phyloP scores from a whole-genome alignment of 805 yeast genomes.

The Starmera pachycereana region DNA sequence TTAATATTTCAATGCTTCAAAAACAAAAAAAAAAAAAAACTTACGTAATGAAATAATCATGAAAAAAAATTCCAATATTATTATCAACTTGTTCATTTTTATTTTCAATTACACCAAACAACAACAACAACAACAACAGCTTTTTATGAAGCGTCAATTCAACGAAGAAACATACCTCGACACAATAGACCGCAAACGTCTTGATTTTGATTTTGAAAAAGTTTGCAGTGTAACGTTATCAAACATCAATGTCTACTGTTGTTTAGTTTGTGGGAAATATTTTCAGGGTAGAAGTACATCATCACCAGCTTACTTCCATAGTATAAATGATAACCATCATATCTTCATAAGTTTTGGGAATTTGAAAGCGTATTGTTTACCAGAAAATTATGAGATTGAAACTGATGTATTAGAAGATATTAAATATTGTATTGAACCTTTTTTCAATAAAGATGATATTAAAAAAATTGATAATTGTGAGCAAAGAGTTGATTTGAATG shows the following conservation, averaged over 20 bases:
- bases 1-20: too few species aligned
- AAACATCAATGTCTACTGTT: conserved; percentile 54
- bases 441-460: conserved; percentile 28
- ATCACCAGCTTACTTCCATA: conserved; percentile 62
- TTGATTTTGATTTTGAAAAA: conserved; percentile 64
- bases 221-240: conserved; percentile 56
- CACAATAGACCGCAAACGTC: conserved; percentile 20
- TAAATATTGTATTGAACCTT: conserved; percentile 41
- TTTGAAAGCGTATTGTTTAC: conserved; percentile 44
- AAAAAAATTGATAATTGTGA: conserved; percentile 19
- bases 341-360: conserved; percentile 47
- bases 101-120: too few species aligned
- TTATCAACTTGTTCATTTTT: too few species aligned
- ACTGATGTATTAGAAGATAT: conserved; percentile 39
- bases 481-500: conserved; percentile 31
- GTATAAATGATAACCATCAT: conserved; percentile 53
- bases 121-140: too few species aligned
- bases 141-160: neutral
- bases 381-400: conserved; percentile 43
- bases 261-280: conserved; percentile 66
- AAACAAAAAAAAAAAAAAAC: too few species aligned
- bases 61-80: too few species aligned
- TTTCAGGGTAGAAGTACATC: conserved; percentile 53
- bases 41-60: too few species aligned
- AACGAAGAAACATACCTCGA: conserved; percentile 13